Base-by-base conservation (phyloP, 805 yeast genomes). In the Schizosaccharomyces octosporus region DNA sequence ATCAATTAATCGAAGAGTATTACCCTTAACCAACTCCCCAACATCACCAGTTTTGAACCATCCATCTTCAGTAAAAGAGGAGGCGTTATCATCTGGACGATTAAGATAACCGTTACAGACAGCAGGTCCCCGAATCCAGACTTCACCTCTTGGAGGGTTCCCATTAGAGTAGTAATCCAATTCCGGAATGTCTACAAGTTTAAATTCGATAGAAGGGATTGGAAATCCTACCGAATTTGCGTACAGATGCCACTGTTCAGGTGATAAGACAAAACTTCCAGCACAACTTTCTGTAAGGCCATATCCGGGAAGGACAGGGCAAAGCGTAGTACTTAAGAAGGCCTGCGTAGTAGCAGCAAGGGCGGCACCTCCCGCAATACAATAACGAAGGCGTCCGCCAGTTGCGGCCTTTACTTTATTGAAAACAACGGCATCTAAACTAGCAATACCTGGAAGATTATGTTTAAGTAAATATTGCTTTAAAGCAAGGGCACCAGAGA, bases 11-110 rank as follows among this genome's bases (percentile, higher is more conserved):
- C 79, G 81, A 69, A 93, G 77, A 63, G 81, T 83, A 66, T 97
- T 97, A 65, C 76, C 78, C 32, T 81, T 63, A 55, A 89, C 79
- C 95, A 96, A 87, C 76, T 87, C 88, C 70, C 90, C 96, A 72
- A 93, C 87, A 72, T 93, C 98, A 72, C 98, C 98, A 43, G 97
- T 93, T 70, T 76, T 79, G 77, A 93, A 93, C 97, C 97, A 93
- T 27, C 89, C 94, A 67, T 85, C 89, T 63, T 84, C 85, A 61
- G 81, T 77, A 68, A 85, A 81, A 0, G 94, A 85, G n/a, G 72
- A 80, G 59, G 75, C 72, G 19, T 97, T 90, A 74, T 89, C 97
- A 69, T 81, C 76, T 63, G 80, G 82, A 72, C 90, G 88, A 72
- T 82, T 80, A 76, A 78, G 93, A 74, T 93, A 93, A 68, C 85